Base-by-base conservation (phyloP, 116 monocot species). In the Dioscorea cayenensis region DNA sequence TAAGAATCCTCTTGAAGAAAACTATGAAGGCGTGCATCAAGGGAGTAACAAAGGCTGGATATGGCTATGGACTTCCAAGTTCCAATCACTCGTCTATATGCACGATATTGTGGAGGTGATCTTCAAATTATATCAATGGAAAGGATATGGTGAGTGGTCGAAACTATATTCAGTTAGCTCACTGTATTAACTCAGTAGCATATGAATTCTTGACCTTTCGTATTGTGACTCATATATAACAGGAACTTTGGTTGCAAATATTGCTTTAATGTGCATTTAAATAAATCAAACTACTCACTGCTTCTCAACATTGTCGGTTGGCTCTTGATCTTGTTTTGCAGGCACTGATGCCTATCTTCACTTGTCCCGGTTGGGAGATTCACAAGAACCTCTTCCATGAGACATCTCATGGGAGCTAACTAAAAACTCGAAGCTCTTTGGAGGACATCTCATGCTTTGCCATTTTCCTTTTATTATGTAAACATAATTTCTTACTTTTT, bases 321-420 rank as follows among this genome's bases (percentile, higher is more conserved):
- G 43, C 43, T 43, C 43, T 13, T 67, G 18, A 16, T 16, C 48
- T 71, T 7, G 70, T 65, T 43, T 61, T 81, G 77, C 81, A 99
- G 99, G 94, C 29, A 99, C 99, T 21, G 99, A 99, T 87, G 99
- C 99, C 2, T 99, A 99, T 77, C 91, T 99, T n/a, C 99, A 99
- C 68, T 75, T 99, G 61, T 99, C 94, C 62, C 91, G 99, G 13
- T 75, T 94, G 27, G 99, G 99, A 21, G 94, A 97, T 80, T 93
- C 97, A 5, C 84, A 97, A 69, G 99, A 99, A 66, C 99, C 99
- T 3, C 67, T 99, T 38, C 84, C 99, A 23, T 96, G 52, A 55
- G 11, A 43, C 43, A 6, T 43, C 43, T 43, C 43, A 4, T 37
- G 37, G 5, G 43, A 43, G 43, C 43, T 43, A 43, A 43, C 43